These are phyloP conservation scores for Phialophora macrospora DNA, from an alignment of 2,329 filamentous ascomycete genomes.

Conservation along the genomic window DNA sequence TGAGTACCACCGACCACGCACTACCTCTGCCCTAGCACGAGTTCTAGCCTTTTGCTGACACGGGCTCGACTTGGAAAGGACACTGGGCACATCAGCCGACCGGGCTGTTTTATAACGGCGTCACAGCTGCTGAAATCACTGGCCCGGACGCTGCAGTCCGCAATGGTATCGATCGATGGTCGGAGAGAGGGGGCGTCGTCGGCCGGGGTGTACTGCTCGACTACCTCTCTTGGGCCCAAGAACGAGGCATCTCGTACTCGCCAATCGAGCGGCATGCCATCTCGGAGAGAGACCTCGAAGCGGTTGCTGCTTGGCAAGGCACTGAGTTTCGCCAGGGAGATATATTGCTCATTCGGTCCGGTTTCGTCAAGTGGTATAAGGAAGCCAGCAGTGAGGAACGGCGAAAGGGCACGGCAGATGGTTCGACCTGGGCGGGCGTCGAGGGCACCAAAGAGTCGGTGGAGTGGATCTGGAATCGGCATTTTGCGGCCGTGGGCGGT, in stretches of 20 bases:
- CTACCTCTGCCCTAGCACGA: neutral
- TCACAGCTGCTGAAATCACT: slow-evolving; percentile 24
- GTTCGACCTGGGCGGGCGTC: slow-evolving; percentile 54
- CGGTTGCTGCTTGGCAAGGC: slow-evolving; percentile 59
- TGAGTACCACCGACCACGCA: slow-evolving; percentile 13
- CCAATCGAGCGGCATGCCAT: slow-evolving; percentile 61
- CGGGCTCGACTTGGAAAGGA: slow-evolving; percentile 17
- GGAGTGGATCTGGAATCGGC: slow-evolving; percentile 71
- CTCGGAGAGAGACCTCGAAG: slow-evolving; percentile 63
- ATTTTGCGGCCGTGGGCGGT: slow-evolving; percentile 68
- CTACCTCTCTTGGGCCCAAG: slow-evolving; percentile 54
- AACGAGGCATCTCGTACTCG: slow-evolving; percentile 57
- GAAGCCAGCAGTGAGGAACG: slow-evolving; percentile 47
- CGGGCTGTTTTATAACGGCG: slow-evolving; percentile 35
- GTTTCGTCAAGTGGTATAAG: slow-evolving; percentile 64
- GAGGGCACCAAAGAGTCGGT: slow-evolving; percentile 61
- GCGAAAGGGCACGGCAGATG: slow-evolving; percentile 42
- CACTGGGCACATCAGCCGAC: slow-evolving; percentile 51
- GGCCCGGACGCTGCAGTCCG: slow-evolving; percentile 4
- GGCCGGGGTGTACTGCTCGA: slow-evolving; percentile 51
- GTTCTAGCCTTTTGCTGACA: neutral
- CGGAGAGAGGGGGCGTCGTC: slow-evolving; percentile 48
- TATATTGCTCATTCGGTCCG: slow-evolving; percentile 68
- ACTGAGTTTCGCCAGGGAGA: slow-evolving; percentile 64
- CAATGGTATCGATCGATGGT: slow-evolving; percentile 43